phyloP scores from a whole-genome alignment of 2,329 filamentous ascomycete species.

The Botrytis porri region DNA sequence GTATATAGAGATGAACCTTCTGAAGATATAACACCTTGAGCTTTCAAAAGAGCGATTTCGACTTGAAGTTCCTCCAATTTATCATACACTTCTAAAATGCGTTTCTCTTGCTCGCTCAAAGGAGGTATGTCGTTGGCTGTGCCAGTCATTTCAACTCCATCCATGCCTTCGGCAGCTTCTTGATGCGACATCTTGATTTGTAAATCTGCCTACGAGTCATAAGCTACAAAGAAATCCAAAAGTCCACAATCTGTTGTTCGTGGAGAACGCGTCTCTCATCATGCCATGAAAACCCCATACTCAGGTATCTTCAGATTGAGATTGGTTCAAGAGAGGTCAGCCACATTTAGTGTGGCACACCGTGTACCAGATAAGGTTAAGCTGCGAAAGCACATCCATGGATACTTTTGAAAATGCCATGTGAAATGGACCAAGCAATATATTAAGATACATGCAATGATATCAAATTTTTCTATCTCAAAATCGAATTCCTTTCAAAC shows the following conservation, averaged over 20 bases:
- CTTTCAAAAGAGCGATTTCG: conserved; percentile 64
- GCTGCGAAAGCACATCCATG: not conserved
- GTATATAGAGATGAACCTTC: conserved; percentile 26
- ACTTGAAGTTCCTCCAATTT: conserved; percentile 67
- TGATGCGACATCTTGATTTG: conserved; percentile 9
- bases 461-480: not conserved
- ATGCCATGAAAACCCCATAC: not conserved
- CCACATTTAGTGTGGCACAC: conserved; percentile 17
- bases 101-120: conserved; percentile 64
- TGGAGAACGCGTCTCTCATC: not conserved
- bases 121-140: conserved; percentile 40
- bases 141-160: conserved; percentile 30
- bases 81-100: conserved; percentile 68
- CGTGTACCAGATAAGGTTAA: not conserved
- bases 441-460: not conserved
- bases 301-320: not conserved
- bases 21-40: conserved; percentile 37
- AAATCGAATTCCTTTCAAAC: not conserved
- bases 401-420: not conserved
- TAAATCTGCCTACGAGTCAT: not conserved
- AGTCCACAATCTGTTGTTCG: not conserved
- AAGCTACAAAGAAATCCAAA: not conserved
- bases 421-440: not conserved
- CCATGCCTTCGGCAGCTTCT: conserved; percentile 28
- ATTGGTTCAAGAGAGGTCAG: conserved; percentile 1